These are phyloP conservation scores for Brassica rapa DNA, from an alignment of 345 rosid genomes.

Conservation along the genomic window DNA sequence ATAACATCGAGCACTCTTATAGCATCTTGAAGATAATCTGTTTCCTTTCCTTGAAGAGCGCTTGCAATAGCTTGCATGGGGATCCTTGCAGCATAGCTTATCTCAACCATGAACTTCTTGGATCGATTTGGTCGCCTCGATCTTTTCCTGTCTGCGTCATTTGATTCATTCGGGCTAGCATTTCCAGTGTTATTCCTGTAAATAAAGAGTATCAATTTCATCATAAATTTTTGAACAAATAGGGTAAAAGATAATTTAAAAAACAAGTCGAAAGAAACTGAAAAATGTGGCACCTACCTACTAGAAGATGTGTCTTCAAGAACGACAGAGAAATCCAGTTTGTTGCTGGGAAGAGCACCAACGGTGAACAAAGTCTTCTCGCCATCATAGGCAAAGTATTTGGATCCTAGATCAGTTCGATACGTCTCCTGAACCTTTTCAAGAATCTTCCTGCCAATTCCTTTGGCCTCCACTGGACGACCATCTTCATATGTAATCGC, in stretches of 20 bases:
- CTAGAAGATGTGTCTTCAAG: slow-evolving; percentile 66
- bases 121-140: slow-evolving; percentile 57
- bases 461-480: slow-evolving; percentile 70
- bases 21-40: slow-evolving; percentile 75
- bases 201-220: background rate
- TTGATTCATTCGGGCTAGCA: slow-evolving; percentile 54
- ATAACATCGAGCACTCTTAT: slow-evolving; percentile 78
- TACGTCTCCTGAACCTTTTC: slow-evolving; percentile 76
- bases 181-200: slow-evolving; percentile 57
- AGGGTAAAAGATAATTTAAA: background rate
- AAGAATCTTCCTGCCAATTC: slow-evolving; percentile 68
- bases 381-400: slow-evolving; percentile 89
- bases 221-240: background rate
- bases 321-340: slow-evolving; percentile 71
- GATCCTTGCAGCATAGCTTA: slow-evolving; percentile 73
- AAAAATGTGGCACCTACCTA: slow-evolving; percentile 73
- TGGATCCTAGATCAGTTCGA: slow-evolving; percentile 52
- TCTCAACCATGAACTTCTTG: slow-evolving; percentile 65
- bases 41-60: slow-evolving; percentile 78
- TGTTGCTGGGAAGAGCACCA: slow-evolving; percentile 79
- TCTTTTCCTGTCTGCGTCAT: slow-evolving; percentile 63
- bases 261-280: background rate
- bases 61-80: slow-evolving; percentile 82
- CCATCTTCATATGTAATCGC: slow-evolving; percentile 78
- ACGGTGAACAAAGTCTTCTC: slow-evolving; percentile 78